Evolutionary conservation across 164 flowering plant genomes (phyloP).

Genomic region (Kalanchoe fedtschenkoi): DNA sequence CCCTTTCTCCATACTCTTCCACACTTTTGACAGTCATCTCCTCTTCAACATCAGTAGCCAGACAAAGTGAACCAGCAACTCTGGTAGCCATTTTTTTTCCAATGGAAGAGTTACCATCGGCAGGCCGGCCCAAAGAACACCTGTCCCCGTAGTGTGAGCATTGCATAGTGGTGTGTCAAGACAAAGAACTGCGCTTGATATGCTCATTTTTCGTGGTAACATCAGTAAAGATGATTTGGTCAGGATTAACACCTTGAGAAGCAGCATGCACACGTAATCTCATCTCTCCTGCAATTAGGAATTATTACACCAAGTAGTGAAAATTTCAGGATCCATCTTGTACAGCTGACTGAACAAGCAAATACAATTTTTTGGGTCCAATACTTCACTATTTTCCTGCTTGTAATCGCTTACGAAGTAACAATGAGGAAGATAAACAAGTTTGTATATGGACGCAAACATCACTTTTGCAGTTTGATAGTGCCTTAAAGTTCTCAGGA

Average conservation of each 20-base stretch:
- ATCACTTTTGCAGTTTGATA: too few relatives aligned
- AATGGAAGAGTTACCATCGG: slow-evolving; percentile 93
- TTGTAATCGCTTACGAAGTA: slow-evolving; percentile 93
- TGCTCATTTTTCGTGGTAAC: slow-evolving; percentile 92
- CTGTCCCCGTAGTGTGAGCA: slow-evolving; percentile 98
- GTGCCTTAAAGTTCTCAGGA: too few relatives aligned
- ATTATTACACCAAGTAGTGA: slow-evolving; percentile 1
- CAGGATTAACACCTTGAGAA: slow-evolving; percentile 74
- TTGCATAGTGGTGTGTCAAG: slow-evolving; percentile 76
- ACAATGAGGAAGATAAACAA: slow-evolving; percentile 95
- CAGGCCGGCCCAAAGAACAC: slow-evolving; percentile 92
- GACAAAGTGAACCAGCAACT: slow-evolving; percentile 92
- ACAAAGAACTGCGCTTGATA: slow-evolving; percentile 76
- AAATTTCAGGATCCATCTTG: slow-evolving; percentile 96
- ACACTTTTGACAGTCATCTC: slow-evolving; percentile 89
- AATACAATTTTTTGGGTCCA: slow-evolving; percentile 83
- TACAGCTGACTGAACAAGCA: slow-evolving; percentile 97
- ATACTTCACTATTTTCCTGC: slow-evolving; percentile 86
- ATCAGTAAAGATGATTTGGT: slow-evolving; percentile 92
- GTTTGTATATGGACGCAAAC: too few relatives aligned
- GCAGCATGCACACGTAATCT: slow-evolving; percentile 88
- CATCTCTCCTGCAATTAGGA: slow-evolving; percentile 91
- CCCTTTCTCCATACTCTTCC: slow-evolving; percentile 88
- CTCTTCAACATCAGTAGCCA: slow-evolving; percentile 87
- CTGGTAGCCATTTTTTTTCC: slow-evolving; percentile 98